Percentiles rank a stretch among this genome's conserved stretches.
Evolutionary conservation across 2,329 filamentous ascomycete species (phyloP).

Genomic region (Ophiostoma populinum): DNA sequence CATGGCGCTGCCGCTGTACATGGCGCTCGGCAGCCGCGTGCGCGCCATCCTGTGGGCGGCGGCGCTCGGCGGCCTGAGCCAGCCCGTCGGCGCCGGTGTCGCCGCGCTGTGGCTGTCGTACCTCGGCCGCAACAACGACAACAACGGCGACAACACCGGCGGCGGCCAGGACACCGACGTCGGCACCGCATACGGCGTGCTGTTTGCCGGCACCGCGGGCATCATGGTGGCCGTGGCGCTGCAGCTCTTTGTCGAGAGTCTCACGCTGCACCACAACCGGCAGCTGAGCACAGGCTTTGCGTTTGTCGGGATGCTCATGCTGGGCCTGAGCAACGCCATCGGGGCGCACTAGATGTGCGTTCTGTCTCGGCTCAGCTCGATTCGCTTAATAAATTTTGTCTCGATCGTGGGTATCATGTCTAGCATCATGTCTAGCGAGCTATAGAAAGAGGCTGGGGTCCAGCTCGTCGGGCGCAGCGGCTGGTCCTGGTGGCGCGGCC

Average conservation of each 20-base stretch:
- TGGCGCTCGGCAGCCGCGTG: slow-evolving; percentile 65
- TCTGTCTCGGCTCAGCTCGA: too few species aligned
- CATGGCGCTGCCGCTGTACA: slow-evolving; percentile 80
- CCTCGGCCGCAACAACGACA: slow-evolving; percentile 32
- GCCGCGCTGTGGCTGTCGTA: slow-evolving; percentile 77
- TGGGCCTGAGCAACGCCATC: slow-evolving; percentile 72
- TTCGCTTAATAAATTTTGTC: neutral
- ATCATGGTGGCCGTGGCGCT: slow-evolving; percentile 92
- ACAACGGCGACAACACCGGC: slow-evolving; percentile 40
- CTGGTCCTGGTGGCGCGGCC: too few species aligned
- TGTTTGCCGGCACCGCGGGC: slow-evolving; percentile 80
- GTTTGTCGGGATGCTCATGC: slow-evolving; percentile 71
- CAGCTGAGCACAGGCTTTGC: slow-evolving; percentile 64
- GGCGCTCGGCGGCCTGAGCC: slow-evolving; percentile 67
- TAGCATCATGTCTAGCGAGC: neutral
- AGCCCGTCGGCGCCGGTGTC: slow-evolving; percentile 70
- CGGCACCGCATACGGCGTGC: slow-evolving; percentile 50
- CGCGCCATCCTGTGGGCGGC: slow-evolving; percentile 75
- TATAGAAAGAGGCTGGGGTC: slow-evolving; percentile 10
- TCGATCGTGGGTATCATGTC: neutral
- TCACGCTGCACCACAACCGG: slow-evolving; percentile 66
- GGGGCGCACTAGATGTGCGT: slow-evolving; percentile 45
- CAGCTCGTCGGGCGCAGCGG: too few species aligned
- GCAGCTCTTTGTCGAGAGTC: slow-evolving; percentile 72
- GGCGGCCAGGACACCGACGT: slow-evolving; percentile 25